Evolutionary conservation across 495 filamentous ascomycete species (phyloP), one percentile per base, ranked within the genome.

Genomic region (Xylaria palmicola): DNA sequence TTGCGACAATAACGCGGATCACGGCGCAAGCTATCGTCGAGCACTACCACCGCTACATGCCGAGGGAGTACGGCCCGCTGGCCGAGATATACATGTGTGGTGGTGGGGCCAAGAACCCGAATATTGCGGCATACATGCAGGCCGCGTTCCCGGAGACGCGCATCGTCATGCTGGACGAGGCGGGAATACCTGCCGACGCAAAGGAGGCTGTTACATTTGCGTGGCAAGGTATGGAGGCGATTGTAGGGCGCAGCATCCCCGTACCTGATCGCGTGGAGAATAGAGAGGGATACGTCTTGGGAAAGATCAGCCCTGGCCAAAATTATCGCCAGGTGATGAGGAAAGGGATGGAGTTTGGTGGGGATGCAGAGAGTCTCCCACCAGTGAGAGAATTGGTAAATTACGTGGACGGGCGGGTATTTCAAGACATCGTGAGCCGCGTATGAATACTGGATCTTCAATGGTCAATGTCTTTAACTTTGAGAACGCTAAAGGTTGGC

Each of bases 41-140:
- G 12, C 81, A 83, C 50, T 85, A 85, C 72, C 69, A 71, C 12
- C 76, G 78, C 29, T 85, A 79, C 62, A 76, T 77, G 15, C 81
- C 81, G 5, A 68, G 59, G 26, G 40, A 60, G 36, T 68, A 75
- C 39, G 68, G 70, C 8, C 72, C 72, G 26, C 68, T 82, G n/a
- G 75, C 80, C 60, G 83, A 86, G 69, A 79, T 85, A 41, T 86
- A 80, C 72, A 83, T 86, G 78, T 84, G 81, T 69, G 83, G 82
- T 15, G 83, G 82, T 15, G 83, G 83, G 17, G 82, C 81, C 0
- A 77, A 77, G 48, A 84, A 85, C 66, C 83, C 81, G 1, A 85
- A 84, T 55, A 85, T 84, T 63, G 73, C 74, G 8, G 70, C 70
- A 4, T 81, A 77, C 59, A 79, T 86, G 49, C 77, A 84, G 62